A percentile compares a stretch with the other conserved stretches of the same genome.
These are phyloP conservation scores for Monosporascus cannonballus DNA, from an alignment of 2,329 filamentous ascomycete genomes.

Conservation along the genomic window DNA sequence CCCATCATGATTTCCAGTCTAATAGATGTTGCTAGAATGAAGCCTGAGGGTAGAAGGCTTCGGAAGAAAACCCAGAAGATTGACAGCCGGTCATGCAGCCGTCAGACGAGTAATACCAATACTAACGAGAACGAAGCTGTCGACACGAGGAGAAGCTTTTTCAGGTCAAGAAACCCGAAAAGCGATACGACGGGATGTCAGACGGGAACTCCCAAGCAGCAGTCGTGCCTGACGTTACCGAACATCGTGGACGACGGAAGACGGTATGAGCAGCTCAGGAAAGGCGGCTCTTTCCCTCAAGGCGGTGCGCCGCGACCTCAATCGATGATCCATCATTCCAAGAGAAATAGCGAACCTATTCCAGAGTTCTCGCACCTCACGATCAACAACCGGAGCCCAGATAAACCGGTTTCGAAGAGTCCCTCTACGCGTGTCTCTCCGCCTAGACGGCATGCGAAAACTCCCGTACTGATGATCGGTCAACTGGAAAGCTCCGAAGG, in stretches of 20 bases:
- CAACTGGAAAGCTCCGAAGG: conserved; percentile 36
- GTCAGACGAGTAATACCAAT: conserved; percentile 15
- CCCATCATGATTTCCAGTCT: background rate
- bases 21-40: conserved; percentile 2
- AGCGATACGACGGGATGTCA: conserved; percentile 3
- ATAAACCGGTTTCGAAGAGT: conserved; percentile 12
- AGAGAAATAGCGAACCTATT: background rate
- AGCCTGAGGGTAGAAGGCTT: conserved; percentile 23
- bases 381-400: conserved; percentile 16
- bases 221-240: conserved; percentile 6
- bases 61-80: conserved; percentile 26
- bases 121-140: background rate
- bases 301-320: conserved; percentile 11
- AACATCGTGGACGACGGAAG: conserved; percentile 16
- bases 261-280: conserved; percentile 24
- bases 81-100: conserved; percentile 16
- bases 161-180: conserved; percentile 8
- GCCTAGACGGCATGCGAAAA: conserved; percentile 43
- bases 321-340: conserved; percentile 12
- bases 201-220: conserved; percentile 4
- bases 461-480: conserved; percentile 43
- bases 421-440: conserved; percentile 18
- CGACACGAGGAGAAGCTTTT: background rate
- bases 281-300: conserved; percentile 16
- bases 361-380: conserved; percentile 31